Evolutionary conservation across 148 eudicot species (phyloP), one percentile per base, ranked within the genome.

Genomic region (Amaranthus cruentus): DNA sequence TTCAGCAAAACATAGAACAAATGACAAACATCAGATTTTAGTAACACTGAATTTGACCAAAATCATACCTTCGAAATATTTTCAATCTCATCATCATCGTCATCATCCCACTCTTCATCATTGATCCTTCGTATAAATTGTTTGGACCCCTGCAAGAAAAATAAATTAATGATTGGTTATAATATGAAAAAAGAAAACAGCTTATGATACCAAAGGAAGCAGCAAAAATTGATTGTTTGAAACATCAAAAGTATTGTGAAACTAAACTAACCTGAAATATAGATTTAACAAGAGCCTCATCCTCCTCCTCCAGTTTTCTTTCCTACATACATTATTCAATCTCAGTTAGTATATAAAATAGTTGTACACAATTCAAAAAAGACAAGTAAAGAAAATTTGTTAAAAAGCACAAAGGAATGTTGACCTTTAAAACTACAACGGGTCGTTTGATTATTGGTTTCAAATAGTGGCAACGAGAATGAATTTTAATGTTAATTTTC

Each of bases 261-360:
- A 5, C 4, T 56, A 55, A 42, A 82, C 89, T 86, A 42, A 86
- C 98, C 28, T 85, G 81, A 67, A 88, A 94, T 64, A 91, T 70
- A 66, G 90, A 81, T 81, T 77, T 91, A 76, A 94, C 87, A 12
- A 88, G 90, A 61, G 90, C 96, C 81, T 94, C 98, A 85, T 94
- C 98, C 78, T 88, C 89, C 78, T 94, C 97, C 64, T 88, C 89
- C 75, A 94, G 69, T 71, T 84, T 86, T 76, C 76, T 83, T 73
- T 84, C 93, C 94, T 92, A 83, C 66, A 55, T 49, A 47, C 4
- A 63, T n/a, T 48, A 12, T 50, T 65, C 38, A 68, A 53, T 21
- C 63, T 68, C 38, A 66, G 18, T 73, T 15, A 78, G 62, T 38
- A 15, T 67, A 51, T 48, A 77, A 28, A 28, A 56, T 46, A n/a